Evolutionary conservation across 352 stramenopile genomes (phyloP).

Genomic region (Pythium chondricola): DNA sequence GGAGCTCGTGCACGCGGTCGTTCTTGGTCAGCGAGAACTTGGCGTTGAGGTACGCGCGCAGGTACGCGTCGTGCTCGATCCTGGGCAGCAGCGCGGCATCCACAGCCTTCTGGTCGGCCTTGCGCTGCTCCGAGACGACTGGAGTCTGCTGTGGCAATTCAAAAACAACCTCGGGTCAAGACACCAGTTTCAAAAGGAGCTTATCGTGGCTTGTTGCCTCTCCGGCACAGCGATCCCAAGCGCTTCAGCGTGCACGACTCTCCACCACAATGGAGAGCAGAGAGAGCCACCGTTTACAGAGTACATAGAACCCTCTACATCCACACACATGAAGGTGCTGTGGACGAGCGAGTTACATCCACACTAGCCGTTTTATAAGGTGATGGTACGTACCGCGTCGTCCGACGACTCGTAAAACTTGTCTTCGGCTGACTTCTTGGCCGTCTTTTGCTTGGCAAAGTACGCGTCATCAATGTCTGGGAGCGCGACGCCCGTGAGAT

Average conservation of each 20-base stretch:
- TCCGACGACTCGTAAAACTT: slow-evolving; percentile 77
- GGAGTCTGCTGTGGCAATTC: slow-evolving; percentile 14
- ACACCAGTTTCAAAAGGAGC: slow-evolving; percentile 13
- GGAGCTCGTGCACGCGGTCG: slow-evolving; percentile 95
- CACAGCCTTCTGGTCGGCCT: slow-evolving; percentile 94
- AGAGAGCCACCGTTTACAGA: background rate
- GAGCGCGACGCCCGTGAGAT: slow-evolving; percentile 89
- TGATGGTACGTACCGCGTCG: slow-evolving; percentile 16
- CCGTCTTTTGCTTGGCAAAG: slow-evolving; percentile 85
- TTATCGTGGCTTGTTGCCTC: background rate
- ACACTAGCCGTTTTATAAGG: no score
- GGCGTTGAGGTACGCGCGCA: slow-evolving; percentile 93
- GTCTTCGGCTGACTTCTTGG: slow-evolving; percentile 79
- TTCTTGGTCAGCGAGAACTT: slow-evolving; percentile 93
- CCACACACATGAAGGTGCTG: background rate
- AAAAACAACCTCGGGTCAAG: slow-evolving; percentile 11
- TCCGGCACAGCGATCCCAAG: slow-evolving; percentile 58
- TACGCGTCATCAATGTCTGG: slow-evolving; percentile 91
- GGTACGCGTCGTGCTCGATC: slow-evolving; percentile 64
- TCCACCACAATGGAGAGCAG: background rate
- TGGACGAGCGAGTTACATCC: no score
- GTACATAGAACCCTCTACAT: background rate
- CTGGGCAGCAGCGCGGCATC: slow-evolving; percentile 80
- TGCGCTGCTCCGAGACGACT: slow-evolving; percentile 90
- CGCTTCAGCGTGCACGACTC: slow-evolving; percentile 22